A percentile compares a stretch with the other conserved stretches of the same genome.
These are phyloP conservation scores for Sporormia fimetaria DNA, from an alignment of 495 filamentous ascomycete species.

Conservation along the genomic window DNA sequence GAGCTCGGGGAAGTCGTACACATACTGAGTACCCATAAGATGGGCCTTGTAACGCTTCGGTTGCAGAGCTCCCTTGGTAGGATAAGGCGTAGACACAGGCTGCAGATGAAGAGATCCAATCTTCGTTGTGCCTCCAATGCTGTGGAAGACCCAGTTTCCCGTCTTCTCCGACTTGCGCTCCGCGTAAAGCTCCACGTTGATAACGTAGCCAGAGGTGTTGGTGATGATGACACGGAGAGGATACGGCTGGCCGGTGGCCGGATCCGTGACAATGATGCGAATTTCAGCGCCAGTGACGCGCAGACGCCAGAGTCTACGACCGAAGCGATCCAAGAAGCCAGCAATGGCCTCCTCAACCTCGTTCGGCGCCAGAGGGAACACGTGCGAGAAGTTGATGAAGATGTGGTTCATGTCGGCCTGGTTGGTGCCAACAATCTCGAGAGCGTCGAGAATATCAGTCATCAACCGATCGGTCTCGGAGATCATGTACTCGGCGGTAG, in stretches of 20 bases:
- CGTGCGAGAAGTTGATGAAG: slow-evolving; percentile 96
- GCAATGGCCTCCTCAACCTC: slow-evolving; percentile 91
- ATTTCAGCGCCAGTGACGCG: slow-evolving; percentile 97
- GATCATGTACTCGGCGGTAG: slow-evolving; percentile 93
- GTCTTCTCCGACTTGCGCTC: slow-evolving; percentile 96
- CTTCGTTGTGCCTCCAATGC: slow-evolving; percentile 88
- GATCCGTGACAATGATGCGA: slow-evolving; percentile 93
- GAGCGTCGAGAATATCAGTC: slow-evolving; percentile 92
- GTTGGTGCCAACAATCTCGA: slow-evolving; percentile 98
- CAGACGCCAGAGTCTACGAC: slow-evolving; percentile 87
- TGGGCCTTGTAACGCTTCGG: slow-evolving; percentile 99
- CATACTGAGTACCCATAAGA: slow-evolving; percentile 97
- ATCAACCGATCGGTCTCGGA: slow-evolving; percentile 93
- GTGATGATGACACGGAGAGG: slow-evolving; percentile 93
- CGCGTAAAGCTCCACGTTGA: slow-evolving; percentile 93
- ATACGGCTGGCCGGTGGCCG: slow-evolving; percentile 70
- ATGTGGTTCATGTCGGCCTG: slow-evolving; percentile 99
- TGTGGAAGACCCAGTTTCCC: slow-evolving; percentile 93
- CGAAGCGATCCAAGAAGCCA: slow-evolving; percentile 93
- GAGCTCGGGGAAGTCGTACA: slow-evolving; percentile 98
- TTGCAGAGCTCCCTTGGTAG: slow-evolving; percentile 96
- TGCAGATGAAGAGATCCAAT: slow-evolving; percentile 91
- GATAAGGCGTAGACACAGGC: slow-evolving; percentile 82
- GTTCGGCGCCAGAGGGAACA: slow-evolving; percentile 80
- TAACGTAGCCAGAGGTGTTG: slow-evolving; percentile 98